Base-by-base conservation (phyloP, 2,329 filamentous ascomycete species). In the Fonsecaea erecta region DNA sequence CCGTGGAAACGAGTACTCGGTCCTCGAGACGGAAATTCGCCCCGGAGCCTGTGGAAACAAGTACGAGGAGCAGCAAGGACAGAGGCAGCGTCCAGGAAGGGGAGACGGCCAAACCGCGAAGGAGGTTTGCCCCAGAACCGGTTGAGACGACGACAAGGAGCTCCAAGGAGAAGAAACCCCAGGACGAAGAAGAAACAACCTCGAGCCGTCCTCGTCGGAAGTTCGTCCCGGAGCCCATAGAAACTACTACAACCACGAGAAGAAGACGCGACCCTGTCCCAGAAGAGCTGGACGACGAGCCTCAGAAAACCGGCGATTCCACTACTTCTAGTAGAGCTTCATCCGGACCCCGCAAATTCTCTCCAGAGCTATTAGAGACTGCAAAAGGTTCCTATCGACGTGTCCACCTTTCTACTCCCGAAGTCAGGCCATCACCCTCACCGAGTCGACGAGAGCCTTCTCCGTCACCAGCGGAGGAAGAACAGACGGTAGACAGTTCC, bases 351-450 rank as follows among this genome's bases (percentile, higher is more conserved):
- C 80, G 82, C 48, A 84, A 78, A 65, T 96, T 96, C 75, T 85
- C 88, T 32, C 92, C 92, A 12, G 89, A 94, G 73, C 81, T 96
- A 62, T 88, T 96, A 67, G 92, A 94, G 77, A 93, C 91, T 2
- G 90, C 90, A 3, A 86, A 88, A 71, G 84, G 92, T 60, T 87
- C 88, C 35, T 86, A 90, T 68, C 87, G 87, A 72, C 85, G 85
- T 16, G 60, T 69, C 11, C 64, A 68, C 52, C 62, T 52, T 2
- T 62, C 52, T 24, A 57, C 62, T 30, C 26, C 67, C 11, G 65
- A 61, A 28, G 6, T 26, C 12, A 58, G 64, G 28, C 34, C 34
- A 21, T 51, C 65, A 51, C 48, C 54, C 26, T 12, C 46, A 6
- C 52, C 55, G 11, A n/a, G 30, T 28, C 46, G 51, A 34, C 56